These are phyloP conservation scores for Yamadazyma jaroonii DNA, from an alignment of 1,139 yeast species.

Conservation along the genomic window DNA sequence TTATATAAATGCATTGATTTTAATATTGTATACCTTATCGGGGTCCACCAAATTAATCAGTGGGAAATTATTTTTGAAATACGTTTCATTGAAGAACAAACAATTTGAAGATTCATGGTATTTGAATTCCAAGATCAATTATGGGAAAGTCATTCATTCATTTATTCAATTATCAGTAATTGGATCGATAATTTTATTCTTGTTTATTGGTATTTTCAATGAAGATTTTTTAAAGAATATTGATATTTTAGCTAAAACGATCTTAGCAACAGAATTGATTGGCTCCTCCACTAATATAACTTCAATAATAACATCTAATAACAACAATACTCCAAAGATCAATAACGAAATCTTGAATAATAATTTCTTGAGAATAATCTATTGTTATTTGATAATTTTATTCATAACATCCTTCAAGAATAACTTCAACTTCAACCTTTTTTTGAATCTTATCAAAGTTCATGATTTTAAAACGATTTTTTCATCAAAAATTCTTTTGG, in stretches of 20 bases:
- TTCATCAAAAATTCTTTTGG: conserved; percentile 10
- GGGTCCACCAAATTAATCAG: conserved; percentile 43
- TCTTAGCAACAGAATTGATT: conserved; percentile 49
- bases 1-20: conserved; percentile 35
- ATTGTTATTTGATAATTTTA: conserved; percentile 10
- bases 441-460: conserved; percentile 7
- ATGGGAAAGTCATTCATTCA: conserved; percentile 19
- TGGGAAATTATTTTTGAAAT: conserved; percentile 38
- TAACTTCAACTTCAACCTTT: conserved; percentile 8
- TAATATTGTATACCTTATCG: conserved; percentile 37
- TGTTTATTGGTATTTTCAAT: conserved; percentile 31
- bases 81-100: conserved; percentile 18
- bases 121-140: conserved; percentile 13
- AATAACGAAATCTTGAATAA: conserved; percentile 6
- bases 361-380: conserved; percentile 10
- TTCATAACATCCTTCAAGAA: conserved; percentile 7
- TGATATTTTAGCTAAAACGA: conserved; percentile 46
- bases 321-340: conserved; percentile 2
- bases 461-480: conserved; percentile 11
- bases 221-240: conserved; percentile 35
- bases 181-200: conserved; percentile 29
- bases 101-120: conserved; percentile 11
- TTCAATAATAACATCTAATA: conserved; percentile 4
- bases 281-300: conserved; percentile 26
- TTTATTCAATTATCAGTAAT: conserved; percentile 23